Conservation (phyloP, 2,329 filamentous ascomycete species). For the Daldinia sp. region DNA sequence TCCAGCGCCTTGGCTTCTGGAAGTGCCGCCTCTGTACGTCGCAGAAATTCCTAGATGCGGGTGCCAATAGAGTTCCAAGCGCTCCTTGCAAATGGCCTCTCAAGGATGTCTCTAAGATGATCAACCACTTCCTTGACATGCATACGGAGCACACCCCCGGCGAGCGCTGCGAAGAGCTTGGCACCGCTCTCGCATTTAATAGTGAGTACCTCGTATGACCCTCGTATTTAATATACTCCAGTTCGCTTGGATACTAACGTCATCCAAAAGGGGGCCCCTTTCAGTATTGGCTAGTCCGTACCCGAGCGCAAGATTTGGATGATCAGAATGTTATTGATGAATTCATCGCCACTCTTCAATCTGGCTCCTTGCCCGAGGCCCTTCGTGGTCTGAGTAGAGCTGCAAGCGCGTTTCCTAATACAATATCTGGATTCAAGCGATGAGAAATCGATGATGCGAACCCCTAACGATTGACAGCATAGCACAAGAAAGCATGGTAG, state of each 20-base stretch:
- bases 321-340: conserved; percentile 49
- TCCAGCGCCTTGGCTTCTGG: conserved; percentile 57
- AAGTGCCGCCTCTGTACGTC: conserved; percentile 56
- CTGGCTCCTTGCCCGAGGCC: conserved; percentile 49
- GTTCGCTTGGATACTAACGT: background rate
- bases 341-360: conserved; percentile 48
- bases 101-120: conserved; percentile 56
- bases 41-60: conserved; percentile 53
- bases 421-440: conserved; percentile 16
- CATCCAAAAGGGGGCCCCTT: conserved; percentile 51
- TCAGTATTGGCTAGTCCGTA: conserved; percentile 57
- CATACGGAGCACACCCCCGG: conserved; percentile 54
- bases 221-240: background rate
- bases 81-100: conserved; percentile 58
- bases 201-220: conserved; percentile 43
- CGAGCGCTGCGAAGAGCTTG: conserved; percentile 55
- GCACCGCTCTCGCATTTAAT: conserved; percentile 53
- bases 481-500: background rate
- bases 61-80: conserved; percentile 52
- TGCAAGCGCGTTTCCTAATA: conserved; percentile 48
- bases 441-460: background rate
- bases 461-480: background rate
- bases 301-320: conserved; percentile 50
- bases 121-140: conserved; percentile 57
- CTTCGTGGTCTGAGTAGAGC: conserved; percentile 49